Percentiles rank a stretch among this genome's conserved stretches.
These are phyloP conservation scores for Microcera coccophila DNA, from an alignment of 2,329 filamentous ascomycete genomes.

Conservation along the genomic window DNA sequence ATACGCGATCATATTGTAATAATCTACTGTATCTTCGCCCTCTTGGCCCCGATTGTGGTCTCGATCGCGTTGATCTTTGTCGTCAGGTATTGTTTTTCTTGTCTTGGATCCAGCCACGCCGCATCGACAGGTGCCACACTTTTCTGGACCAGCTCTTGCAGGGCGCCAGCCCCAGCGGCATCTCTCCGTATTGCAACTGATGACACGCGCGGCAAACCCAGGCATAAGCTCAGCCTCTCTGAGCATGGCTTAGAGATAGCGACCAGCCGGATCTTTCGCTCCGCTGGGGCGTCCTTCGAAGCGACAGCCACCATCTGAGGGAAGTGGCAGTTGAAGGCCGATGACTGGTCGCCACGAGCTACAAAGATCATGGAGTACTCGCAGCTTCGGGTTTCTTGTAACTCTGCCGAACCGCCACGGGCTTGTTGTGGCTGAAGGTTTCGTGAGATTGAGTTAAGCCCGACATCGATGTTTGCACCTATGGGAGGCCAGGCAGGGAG, in stretches of 20 bases:
- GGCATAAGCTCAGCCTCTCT: slow-evolving; percentile 50
- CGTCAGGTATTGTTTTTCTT: slow-evolving; percentile 24
- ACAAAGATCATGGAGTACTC: slow-evolving; percentile 56
- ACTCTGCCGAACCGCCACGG: slow-evolving; percentile 31
- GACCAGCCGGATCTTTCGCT: slow-evolving; percentile 52
- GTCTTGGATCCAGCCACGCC: slow-evolving; percentile 45
- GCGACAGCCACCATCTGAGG: slow-evolving; percentile 52
- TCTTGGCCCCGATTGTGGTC: slow-evolving; percentile 34
- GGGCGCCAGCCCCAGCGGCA: slow-evolving; percentile 53
- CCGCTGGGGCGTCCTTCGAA: slow-evolving; percentile 38
- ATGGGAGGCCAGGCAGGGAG: slow-evolving; percentile 47
- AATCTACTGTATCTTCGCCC: slow-evolving; percentile 16
- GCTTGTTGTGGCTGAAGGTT: slow-evolving; percentile 42
- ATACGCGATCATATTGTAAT: too few relatives aligned
- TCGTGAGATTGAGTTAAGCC: slow-evolving; percentile 60
- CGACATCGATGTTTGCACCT: slow-evolving; percentile 56
- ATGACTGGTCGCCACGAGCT: slow-evolving; percentile 53
- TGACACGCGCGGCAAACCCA: slow-evolving; percentile 62
- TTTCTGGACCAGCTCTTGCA: slow-evolving; percentile 54
- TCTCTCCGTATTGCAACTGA: slow-evolving; percentile 56
- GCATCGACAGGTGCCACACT: slow-evolving; percentile 51
- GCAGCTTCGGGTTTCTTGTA: neutral
- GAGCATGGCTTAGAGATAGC: slow-evolving; percentile 60
- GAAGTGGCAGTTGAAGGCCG: slow-evolving; percentile 57
- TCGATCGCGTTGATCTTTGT: slow-evolving; percentile 36